These are phyloP conservation scores for Fusarium palustre DNA, from an alignment of 2,329 filamentous ascomycete species.

Conservation along the genomic window DNA sequence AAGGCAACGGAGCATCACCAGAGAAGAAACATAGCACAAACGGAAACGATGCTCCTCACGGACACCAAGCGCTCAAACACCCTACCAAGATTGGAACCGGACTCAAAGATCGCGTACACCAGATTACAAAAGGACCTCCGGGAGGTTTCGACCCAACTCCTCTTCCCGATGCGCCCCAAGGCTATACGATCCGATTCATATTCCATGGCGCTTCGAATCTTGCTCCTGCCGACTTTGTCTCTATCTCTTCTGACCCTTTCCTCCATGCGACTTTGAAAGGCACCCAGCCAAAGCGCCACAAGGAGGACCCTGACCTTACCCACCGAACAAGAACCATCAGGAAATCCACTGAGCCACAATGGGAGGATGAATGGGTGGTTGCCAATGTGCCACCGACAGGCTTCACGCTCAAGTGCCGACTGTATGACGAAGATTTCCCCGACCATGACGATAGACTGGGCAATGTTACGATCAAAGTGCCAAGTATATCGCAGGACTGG, in stretches of 20 bases:
- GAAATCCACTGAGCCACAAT: slow-evolving; percentile 77
- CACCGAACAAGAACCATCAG: slow-evolving; percentile 83
- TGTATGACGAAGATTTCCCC: slow-evolving; percentile 90
- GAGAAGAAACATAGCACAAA: slow-evolving; percentile 14
- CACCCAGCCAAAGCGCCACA: slow-evolving; percentile 78
- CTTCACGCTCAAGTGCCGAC: slow-evolving; percentile 84
- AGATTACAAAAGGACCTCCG: slow-evolving; percentile 61
- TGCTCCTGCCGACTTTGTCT: slow-evolving; percentile 82
- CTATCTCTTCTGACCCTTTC: slow-evolving; percentile 85
- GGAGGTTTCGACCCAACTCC: slow-evolving; percentile 86
- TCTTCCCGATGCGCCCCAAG: slow-evolving; percentile 77
- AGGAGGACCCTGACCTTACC: slow-evolving; percentile 81
- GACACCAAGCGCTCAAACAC: slow-evolving; percentile 23
- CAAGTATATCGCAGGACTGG: slow-evolving; percentile 73
- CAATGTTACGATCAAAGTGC: slow-evolving; percentile 79
- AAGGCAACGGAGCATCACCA: slow-evolving; percentile 12
- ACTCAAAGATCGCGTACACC: slow-evolving; percentile 45
- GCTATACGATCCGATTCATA: slow-evolving; percentile 86
- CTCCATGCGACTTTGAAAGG: slow-evolving; percentile 80
- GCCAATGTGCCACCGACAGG: slow-evolving; percentile 85
- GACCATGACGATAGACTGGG: slow-evolving; percentile 90
- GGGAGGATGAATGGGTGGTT: slow-evolving; percentile 89
- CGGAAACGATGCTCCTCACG: slow-evolving; percentile 16
- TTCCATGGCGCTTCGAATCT: slow-evolving; percentile 86
- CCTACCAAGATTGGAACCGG: slow-evolving; percentile 29